phyloP scores from a whole-genome alignment of 139 green algal species.

The Chlorella vulgaris region DNA sequence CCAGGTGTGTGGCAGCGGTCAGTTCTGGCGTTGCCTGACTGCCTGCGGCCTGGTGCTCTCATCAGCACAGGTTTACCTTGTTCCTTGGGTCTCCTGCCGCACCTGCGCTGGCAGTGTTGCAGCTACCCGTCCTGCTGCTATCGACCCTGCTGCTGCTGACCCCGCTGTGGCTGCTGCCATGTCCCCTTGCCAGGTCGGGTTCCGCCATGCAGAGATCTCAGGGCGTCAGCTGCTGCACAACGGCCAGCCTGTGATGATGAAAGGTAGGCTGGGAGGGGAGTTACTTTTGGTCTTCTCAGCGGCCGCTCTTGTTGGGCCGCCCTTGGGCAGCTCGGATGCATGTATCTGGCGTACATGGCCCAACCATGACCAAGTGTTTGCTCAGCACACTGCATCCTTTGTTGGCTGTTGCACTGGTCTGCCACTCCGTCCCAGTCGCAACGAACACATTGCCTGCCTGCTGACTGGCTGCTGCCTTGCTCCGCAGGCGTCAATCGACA shows the following conservation, averaged over 20 bases:
- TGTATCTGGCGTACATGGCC: too few relatives aligned
- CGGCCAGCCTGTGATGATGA: conserved; percentile 72
- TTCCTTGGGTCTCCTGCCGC: too few relatives aligned
- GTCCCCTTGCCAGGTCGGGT: conserved; percentile 82
- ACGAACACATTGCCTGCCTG: background rate
- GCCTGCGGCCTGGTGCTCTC: background rate
- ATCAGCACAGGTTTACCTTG: too few relatives aligned
- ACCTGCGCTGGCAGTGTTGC: background rate
- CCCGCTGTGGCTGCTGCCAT: background rate
- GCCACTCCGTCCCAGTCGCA: too few relatives aligned
- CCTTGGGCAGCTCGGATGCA: too few relatives aligned
- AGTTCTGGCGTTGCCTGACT: background rate
- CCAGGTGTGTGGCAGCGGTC: conserved; percentile 59
- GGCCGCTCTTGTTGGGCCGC: too few relatives aligned
- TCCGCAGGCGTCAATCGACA: conserved; percentile 90
- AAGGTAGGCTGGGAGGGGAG: conserved; percentile 19
- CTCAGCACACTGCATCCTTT: too few relatives aligned
- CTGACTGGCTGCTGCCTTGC: too few relatives aligned
- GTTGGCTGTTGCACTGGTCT: too few relatives aligned
- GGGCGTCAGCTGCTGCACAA: conserved; percentile 86
- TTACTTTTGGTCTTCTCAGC: too few relatives aligned
- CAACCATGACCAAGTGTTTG: too few relatives aligned
- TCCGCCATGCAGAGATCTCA: conserved; percentile 72
- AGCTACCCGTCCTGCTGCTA: background rate
- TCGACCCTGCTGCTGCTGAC: background rate